A percentile compares a stretch with the other conserved stretches of the same genome.
phyloP scores from a whole-genome alignment of 1,139 yeast genomes.

The Blastobotrys buckinghamii region DNA sequence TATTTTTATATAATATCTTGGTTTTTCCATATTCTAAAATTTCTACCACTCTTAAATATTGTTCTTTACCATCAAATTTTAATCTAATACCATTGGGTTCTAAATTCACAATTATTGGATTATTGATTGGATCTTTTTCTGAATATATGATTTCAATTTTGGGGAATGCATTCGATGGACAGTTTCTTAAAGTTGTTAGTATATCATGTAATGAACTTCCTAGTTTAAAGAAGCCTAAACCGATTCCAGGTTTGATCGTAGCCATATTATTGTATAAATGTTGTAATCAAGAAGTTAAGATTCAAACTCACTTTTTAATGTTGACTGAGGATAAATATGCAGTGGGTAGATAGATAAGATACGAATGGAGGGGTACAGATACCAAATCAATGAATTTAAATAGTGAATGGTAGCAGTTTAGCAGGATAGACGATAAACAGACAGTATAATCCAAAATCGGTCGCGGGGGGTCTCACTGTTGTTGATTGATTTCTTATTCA shows the following conservation, averaged over 20 bases:
- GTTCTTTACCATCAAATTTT: constrained; percentile 26
- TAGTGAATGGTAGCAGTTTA: no score
- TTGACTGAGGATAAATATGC: no score
- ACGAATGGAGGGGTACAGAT: no score
- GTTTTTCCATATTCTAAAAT: constrained; percentile 25
- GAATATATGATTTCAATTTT: constrained; percentile 24
- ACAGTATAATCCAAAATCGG: no score
- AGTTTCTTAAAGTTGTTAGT: constrained; percentile 19
- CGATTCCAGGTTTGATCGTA: constrained; percentile 17
- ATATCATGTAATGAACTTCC: constrained; percentile 25
- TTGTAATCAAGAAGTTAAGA: no score
- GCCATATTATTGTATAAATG: constrained; percentile 9
- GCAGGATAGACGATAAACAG: no score
- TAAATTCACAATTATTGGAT: constrained; percentile 23
- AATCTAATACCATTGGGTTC: constrained; percentile 26
- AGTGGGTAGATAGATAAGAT: no score
- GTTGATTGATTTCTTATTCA: no score
- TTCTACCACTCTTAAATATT: constrained; percentile 26
- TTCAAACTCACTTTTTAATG: no score
- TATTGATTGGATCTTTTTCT: constrained; percentile 17
- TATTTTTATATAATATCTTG: constrained; percentile 23
- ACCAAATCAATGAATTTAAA: no score
- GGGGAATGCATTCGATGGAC: constrained; percentile 23
- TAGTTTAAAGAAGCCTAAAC: constrained; percentile 19
- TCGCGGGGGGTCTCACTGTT: no score